Conservation (phyloP, 495 filamentous ascomycete genomes). For the Paragyromitra xinjiangensis region DNA sequence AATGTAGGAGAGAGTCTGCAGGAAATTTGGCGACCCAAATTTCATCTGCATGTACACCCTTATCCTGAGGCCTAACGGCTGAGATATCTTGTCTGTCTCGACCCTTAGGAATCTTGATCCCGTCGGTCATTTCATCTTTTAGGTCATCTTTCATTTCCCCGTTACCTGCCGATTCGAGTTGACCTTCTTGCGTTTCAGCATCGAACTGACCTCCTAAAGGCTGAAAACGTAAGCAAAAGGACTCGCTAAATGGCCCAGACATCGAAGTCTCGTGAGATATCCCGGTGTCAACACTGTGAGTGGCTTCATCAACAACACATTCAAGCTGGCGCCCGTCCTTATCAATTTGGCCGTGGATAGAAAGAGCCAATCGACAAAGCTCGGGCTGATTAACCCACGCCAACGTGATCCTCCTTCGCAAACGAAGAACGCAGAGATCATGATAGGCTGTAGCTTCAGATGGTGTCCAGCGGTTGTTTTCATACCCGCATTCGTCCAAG, state of each 20-base stretch:
- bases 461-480: constrained; percentile 41
- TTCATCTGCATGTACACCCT: neutral
- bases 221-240: constrained; percentile 36
- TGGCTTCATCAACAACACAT: constrained; percentile 28
- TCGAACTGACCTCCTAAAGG: neutral
- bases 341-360: constrained; percentile 39
- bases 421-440: constrained; percentile 21
- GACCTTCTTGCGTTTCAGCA: neutral
- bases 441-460: constrained; percentile 30
- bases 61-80: neutral
- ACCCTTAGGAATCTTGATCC: neutral
- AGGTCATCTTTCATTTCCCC: neutral
- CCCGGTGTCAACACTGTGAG: neutral
- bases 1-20: constrained; percentile 22
- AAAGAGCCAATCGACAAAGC: constrained; percentile 42
- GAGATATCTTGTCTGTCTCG: neutral
- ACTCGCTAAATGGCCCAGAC: constrained; percentile 27
- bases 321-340: constrained; percentile 33
- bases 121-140: neutral
- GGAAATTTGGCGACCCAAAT: constrained; percentile 48
- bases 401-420: constrained; percentile 31
- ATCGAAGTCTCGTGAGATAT: constrained; percentile 1
- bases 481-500: constrained; percentile 24
- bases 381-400: constrained; percentile 18
- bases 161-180: neutral